Percentiles rank a stretch among this genome's conserved stretches.
Evolutionary conservation across 1,284 basidiomycete genomes (phyloP).

Genomic region (Vanrija sp.): DNA sequence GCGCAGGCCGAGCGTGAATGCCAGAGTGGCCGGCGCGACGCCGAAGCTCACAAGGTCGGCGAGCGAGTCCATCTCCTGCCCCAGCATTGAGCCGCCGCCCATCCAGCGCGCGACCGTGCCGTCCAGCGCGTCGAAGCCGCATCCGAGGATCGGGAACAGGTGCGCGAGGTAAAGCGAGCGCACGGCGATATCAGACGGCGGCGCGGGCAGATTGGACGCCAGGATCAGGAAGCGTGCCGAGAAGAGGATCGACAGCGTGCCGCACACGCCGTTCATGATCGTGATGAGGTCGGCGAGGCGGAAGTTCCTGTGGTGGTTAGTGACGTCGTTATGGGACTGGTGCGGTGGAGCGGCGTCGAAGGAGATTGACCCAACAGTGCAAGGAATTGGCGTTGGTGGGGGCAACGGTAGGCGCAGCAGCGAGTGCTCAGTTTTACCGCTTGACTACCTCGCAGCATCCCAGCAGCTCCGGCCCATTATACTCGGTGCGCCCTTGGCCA

Average conservation of each 20-base stretch:
- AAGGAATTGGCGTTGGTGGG: neutral
- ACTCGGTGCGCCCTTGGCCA: no score
- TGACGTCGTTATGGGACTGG: neutral
- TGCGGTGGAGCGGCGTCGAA: no score
- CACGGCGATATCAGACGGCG: constrained; percentile 36
- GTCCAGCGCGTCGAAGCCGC: constrained; percentile 96
- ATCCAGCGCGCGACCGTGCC: constrained; percentile 98
- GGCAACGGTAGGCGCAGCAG: no score
- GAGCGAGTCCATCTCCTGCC: constrained; percentile 94
- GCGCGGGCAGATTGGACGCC: constrained; percentile 61
- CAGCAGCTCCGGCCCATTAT: no score
- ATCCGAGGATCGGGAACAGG: constrained; percentile 84
- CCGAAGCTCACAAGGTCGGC: constrained; percentile 98
- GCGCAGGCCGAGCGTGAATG: constrained; percentile 85
- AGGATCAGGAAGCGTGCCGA: constrained; percentile 84
- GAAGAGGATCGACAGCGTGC: constrained; percentile 85
- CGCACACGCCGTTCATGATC: constrained; percentile 99
- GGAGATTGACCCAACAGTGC: neutral
- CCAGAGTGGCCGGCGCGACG: constrained; percentile 88
- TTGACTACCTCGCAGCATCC: no score
- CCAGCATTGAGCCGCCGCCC: constrained; percentile 91
- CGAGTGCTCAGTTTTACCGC: no score
- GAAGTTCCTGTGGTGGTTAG: constrained; percentile 69
- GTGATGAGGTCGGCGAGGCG: constrained; percentile 96
- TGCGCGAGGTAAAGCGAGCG: constrained; percentile 74